These are phyloP conservation scores for Trichocladium uniseriatum DNA, from an alignment of 495 filamentous ascomycete species.

Conservation along the genomic window DNA sequence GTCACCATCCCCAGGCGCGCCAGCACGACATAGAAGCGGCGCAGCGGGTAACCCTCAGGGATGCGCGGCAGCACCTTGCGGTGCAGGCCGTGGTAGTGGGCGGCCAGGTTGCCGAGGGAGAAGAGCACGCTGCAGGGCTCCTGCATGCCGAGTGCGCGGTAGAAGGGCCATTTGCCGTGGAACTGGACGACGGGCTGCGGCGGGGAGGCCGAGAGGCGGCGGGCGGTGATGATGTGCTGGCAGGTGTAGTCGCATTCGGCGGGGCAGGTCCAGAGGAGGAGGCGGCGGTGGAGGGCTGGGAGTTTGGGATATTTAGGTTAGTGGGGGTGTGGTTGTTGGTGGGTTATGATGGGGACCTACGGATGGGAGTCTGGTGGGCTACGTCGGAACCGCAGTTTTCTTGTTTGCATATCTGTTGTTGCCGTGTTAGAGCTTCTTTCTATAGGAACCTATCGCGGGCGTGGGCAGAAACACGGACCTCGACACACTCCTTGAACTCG, in stretches of 20 bases:
- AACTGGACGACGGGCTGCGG: constrained; percentile 69
- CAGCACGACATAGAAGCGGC: constrained; percentile 70
- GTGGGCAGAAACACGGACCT: constrained; percentile 44
- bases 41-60: constrained; percentile 62
- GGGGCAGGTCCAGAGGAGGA: constrained; percentile 74
- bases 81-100: constrained; percentile 71
- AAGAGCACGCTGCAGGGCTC: constrained; percentile 91
- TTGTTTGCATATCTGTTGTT: constrained; percentile 60
- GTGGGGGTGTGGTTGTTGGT: background rate
- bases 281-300: constrained; percentile 55
- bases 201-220: constrained; percentile 50
- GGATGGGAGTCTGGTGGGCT: constrained; percentile 34
- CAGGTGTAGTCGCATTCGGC: constrained; percentile 96
- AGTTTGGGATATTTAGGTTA: background rate
- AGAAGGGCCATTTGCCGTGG: constrained; percentile 99
- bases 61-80: constrained; percentile 55
- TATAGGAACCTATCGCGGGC: background rate
- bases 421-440: background rate
- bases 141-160: constrained; percentile 80
- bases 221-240: constrained; percentile 83
- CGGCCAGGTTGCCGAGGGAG: constrained; percentile 78
- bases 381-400: constrained; percentile 61
- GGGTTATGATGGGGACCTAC: constrained; percentile 35
- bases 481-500: constrained; percentile 81
- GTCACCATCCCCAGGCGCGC: constrained; percentile 71